Evolutionary conservation across 2,329 filamentous ascomycete species (phyloP), one percentile per base, ranked within the genome.

Genomic region (Coleophoma crateriformis): DNA sequence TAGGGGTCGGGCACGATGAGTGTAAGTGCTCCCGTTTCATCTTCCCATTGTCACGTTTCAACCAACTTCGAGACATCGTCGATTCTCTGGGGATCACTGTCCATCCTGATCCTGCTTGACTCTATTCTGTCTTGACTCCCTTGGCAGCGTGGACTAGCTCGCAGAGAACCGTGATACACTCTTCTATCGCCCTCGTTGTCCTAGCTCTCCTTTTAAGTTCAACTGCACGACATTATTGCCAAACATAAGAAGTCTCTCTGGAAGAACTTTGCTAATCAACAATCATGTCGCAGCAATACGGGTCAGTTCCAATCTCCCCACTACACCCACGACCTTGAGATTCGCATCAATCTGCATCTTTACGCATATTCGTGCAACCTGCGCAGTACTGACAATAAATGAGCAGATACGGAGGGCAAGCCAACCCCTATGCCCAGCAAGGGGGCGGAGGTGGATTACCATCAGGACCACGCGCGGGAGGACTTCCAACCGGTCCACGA

Each of bases 361-460:
- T 8, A 32, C 45, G n/a, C 14, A 27, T 27, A 27, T 27, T 19
- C 27, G 3, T 27, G 27, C 27, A 27, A 27, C 6, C 6, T 27
- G 8, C 27, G 27, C 27, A 27, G 43, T 53, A 39, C 57, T 57
- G 45, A 57, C 43, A 27, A 34, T n/a, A 17, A 11, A n/a, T 48
- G 27, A 47, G 48, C 47, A 83, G 77, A 68, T 82, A 82, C 71
- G 74, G 76, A 54, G 71, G 70, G 50, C 68, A 68, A 58, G 66
- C 69, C 53, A 82, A 84, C 67, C 80, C 81, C 49, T 84, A 78
- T 60, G 79, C 82, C 61, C 71, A 84, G 61, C 71, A 75, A 63
- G 72, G 72, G 52, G 68, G 65, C 34, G 58, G 60, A 45, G 68
- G 65, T 34, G 58, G 60, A 45, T 58, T 50, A 35, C 47, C 52